Base-by-base conservation (phyloP, 805 yeast species). In the Yamadazyma olivae region DNA sequence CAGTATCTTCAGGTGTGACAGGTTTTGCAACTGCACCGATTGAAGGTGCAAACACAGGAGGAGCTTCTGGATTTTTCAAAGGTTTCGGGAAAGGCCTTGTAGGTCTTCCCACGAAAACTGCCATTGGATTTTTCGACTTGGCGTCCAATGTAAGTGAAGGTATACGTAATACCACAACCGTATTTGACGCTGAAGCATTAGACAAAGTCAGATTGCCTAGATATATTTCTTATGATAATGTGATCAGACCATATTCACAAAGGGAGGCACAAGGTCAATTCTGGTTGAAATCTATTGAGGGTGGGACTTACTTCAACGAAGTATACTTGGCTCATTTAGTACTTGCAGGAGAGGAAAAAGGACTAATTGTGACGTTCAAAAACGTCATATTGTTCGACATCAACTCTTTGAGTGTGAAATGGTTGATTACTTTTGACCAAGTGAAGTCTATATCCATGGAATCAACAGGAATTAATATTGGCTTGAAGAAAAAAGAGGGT, bases 101-200 rank as follows among this genome's bases (percentile, higher is more conserved):
- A 38, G 99, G 99, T 0, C 63, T 95, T 20, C 99, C 99, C 0
- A 90, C 99, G 0, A 93, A 93, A 65, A 87, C 98, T 0, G 96
- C 96, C 0, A 89, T 91, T 48, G 99, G 99, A 9, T 56, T 93
- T 17, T 81, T 93, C 46, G 99, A 93, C 55, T 69, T 95, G 44
- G 96, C 98, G 1, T 83, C 85, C 36, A 91, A 87, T 57, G 81
- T 93, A 24, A 81, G 95, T 62, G 97, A 90, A 55, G 98, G 98
- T 18, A 89, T 95, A 32, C 74, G 90, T 41, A 90, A 83, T 55
- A 86, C 97, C 0, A 88, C 99, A 0, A 86, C 96, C 0, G 91
- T 85, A 1, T 83, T 88, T 54, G 96, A 88, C 55, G 77, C 74
- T 3, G 88, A 81, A 28, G 82, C 82, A 0, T 72, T 90, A 32